Evolutionary conservation across 2,329 filamentous ascomycete species (phyloP), one percentile per base, ranked within the genome.

Genomic region (Penicillium sp.): DNA sequence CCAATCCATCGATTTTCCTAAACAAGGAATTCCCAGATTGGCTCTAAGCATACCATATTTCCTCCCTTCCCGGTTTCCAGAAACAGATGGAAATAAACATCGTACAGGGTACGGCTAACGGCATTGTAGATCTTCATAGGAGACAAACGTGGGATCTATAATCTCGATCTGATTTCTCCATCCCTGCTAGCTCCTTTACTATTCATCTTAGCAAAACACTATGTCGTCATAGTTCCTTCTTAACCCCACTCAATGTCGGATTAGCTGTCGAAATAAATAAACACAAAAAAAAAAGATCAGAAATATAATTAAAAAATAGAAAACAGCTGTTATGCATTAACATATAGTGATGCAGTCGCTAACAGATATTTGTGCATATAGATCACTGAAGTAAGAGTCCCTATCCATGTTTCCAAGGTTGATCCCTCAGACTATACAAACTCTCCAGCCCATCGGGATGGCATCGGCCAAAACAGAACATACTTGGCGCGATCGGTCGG

Each of bases 101-200:
- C 11, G 13, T 39, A 27, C 7, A 35, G 19, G 18, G 13, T 7
- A 51, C 26, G 7, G 26, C 16, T 13, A 26, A 44, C 43, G 7
- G 18, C 29, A 30, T 32, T 8, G n/a, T 39, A 30, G 51, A 61
- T 60, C 60, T 53, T 51, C 60, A 52, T 55, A 60, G 42, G 45
- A 23, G 11, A n/a, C 32, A 39, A 53, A 53, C 51, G 46, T 53
- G 46, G 32, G 40, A 59, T 56, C 51, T 52, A 10, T 4, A 36
- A 61, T 61, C 54, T 44, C 48, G 51, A 62, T 62, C 53, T 35
- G 14, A 38, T 38, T 29, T 35, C 35, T 13, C 29, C 44, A 56
- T 56, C 59, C 55, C 53, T 58, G 40, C 59, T 63, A 61, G 59
- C 41, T 48, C 35, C 34, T 41, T 53, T 32, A 29, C n/a, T 35